phyloP scores from a whole-genome alignment of 345 rosid species.

The Dimocarpus longan region DNA sequence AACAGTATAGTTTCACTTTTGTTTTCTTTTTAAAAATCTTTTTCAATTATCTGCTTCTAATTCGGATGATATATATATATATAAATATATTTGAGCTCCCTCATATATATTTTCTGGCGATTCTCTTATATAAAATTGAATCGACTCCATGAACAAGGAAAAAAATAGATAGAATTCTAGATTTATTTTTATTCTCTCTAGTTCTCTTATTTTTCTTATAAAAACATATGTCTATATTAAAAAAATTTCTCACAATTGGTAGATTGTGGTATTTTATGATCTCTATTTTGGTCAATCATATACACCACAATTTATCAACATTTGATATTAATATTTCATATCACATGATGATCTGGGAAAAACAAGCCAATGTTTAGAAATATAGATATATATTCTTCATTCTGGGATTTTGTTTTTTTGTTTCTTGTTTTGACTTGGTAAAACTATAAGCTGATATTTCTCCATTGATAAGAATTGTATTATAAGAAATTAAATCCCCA shows the following conservation, averaged over 20 bases:
- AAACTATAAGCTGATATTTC: not conserved
- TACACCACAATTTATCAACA: too few relatives aligned
- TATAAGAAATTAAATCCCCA: not conserved
- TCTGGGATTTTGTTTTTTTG: not conserved
- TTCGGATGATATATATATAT: slow-evolving; percentile 12
- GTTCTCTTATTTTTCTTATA: too few relatives aligned
- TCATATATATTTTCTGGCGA: slow-evolving; percentile 12
- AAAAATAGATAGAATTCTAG: slow-evolving; percentile 23
- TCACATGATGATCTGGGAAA: not conserved
- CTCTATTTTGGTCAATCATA: too few relatives aligned
- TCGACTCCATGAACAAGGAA: slow-evolving; percentile 20
- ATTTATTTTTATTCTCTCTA: too few relatives aligned
- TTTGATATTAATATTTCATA: not conserved
- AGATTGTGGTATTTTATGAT: too few relatives aligned
- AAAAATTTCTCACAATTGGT: too few relatives aligned
- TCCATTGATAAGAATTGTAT: not conserved
- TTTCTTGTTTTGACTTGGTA: slow-evolving; percentile 22
- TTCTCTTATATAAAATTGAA: slow-evolving; percentile 15
- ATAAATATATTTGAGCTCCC: slow-evolving; percentile 12
- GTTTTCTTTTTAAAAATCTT: not conserved
- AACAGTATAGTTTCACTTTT: slow-evolving; percentile 28
- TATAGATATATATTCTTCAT: not conserved
- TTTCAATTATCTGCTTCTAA: slow-evolving; percentile 4
- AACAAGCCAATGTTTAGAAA: not conserved
- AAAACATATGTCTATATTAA: too few relatives aligned